phyloP scores from a whole-genome alignment of 2,329 filamentous ascomycete genomes.

The Monosporascus sp. region DNA sequence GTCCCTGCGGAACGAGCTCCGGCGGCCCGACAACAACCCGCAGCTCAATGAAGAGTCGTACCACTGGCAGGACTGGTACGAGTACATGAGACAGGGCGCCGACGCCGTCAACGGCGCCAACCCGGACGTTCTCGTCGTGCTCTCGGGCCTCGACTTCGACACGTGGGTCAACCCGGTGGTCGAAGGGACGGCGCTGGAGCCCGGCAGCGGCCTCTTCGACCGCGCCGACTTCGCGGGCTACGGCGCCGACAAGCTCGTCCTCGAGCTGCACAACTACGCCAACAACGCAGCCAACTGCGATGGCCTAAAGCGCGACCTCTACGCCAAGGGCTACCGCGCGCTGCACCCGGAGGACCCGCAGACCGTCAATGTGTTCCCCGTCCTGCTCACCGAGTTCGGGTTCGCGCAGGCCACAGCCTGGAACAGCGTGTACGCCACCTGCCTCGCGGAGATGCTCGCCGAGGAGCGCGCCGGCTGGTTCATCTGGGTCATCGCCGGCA shows the following conservation, averaged over 20 bases:
- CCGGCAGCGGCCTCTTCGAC: conserved; percentile 39
- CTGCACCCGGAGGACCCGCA: conserved; percentile 33
- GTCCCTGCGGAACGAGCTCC: conserved; percentile 50
- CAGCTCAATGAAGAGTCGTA: conserved; percentile 35
- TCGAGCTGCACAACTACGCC: conserved; percentile 59
- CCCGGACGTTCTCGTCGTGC: conserved; percentile 49
- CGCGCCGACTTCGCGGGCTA: conserved; percentile 43
- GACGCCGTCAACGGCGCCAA: conserved; percentile 47
- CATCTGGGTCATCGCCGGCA: conserved; percentile 54
- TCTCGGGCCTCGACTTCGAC: conserved; percentile 55
- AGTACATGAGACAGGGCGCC: conserved; percentile 42
- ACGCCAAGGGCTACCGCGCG: conserved; percentile 49
- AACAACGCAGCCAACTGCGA: conserved; percentile 44
- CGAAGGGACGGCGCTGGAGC: conserved; percentile 41
- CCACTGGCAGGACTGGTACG: conserved; percentile 55
- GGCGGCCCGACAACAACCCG: conserved; percentile 35
- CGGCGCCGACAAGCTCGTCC: conserved; percentile 46
- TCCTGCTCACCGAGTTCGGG: conserved; percentile 51
- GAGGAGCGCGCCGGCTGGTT: conserved; percentile 49
- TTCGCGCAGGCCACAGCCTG: conserved; percentile 44
- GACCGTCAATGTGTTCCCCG: conserved; percentile 40
- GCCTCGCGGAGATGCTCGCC: conserved; percentile 45
- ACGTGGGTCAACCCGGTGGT: conserved; percentile 49
- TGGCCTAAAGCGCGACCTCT: conserved; percentile 40
- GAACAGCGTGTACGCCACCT: conserved; percentile 45